Evolutionary conservation across 257 asterid genomes (phyloP), one percentile per base, ranked within the genome.

Genomic region (Salvia rosmarinus): DNA sequence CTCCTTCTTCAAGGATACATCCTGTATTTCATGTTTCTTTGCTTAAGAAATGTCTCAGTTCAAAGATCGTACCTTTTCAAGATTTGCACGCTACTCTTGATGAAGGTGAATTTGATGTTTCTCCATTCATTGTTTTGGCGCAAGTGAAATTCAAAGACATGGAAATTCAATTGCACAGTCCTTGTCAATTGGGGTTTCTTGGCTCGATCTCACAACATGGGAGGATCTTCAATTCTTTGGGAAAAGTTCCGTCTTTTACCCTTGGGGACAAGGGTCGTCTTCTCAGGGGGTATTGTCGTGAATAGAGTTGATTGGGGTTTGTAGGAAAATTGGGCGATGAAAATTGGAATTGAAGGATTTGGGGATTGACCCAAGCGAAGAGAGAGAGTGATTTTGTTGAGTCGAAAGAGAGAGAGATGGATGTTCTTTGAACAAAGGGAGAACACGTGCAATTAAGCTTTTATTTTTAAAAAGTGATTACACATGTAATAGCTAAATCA

Each of bases 231-330:
- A 43, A 11, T 43, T 43, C 16, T 2, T 43, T 3, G n/a, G 16
- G 16, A 12, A 12, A 43, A 43, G 50, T 43, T 43, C 50, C 50
- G 11, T 43, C 50, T 11, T 43, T 43, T 43, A 43, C 50, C 50
- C 50, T n/a, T 43, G 50, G 50, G 50, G 50, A 43, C 50, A 43
- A 43, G 50, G 50, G 50, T 43, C 50, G 50, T 43, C 50, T 43
- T 43, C 50, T 43, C 50, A 1, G 50, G 50, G n/a, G n/a, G 50
- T 43, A 43, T 43, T 43, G 50, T 43, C 42, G 42, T 37, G 42
- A 37, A 37, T 37, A 37, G 9, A 37, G 42, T 37, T 37, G 9
- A 25, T 25, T 25, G 30, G 30, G 30, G n/a, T n/a, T 3, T 25
- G 30, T 37, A 37, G 42, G 42, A 37, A 37, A 37, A 37, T 37